Conservation (phyloP, 768 basidiomycete genomes). For the Trametes meyenii region DNA sequence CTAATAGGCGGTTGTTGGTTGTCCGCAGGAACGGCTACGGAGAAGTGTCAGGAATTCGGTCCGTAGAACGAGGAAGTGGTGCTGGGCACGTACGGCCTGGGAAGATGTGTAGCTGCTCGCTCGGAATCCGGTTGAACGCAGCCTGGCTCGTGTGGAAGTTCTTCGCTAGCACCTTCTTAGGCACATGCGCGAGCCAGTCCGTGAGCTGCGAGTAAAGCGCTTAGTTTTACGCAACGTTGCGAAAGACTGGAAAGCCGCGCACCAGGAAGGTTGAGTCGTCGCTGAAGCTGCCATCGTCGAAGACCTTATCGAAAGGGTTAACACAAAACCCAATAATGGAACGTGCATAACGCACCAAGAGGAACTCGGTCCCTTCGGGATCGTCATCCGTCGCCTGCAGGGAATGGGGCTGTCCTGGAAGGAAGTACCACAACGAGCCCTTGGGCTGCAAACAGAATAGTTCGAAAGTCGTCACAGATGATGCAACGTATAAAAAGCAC, state of each 20-base stretch:
- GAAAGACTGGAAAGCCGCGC: conserved; percentile 6
- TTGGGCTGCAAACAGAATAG: conserved; percentile 17
- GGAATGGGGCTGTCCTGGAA: conserved; percentile 41
- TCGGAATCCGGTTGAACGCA: conserved; percentile 34
- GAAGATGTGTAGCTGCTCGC: conserved; percentile 35
- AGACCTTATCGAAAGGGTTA: conserved; percentile 28
- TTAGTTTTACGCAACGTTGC: not conserved
- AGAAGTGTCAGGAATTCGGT: too few relatives aligned
- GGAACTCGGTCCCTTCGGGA: conserved; percentile 31
- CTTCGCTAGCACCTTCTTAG: conserved; percentile 43
- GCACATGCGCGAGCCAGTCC: conserved; percentile 36
- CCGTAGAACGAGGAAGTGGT: not conserved
- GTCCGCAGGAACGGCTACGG: conserved; percentile 31
- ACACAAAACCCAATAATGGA: conserved; percentile 18
- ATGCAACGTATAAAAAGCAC: not conserved
- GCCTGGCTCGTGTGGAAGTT: conserved; percentile 33
- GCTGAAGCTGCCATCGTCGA: conserved; percentile 44
- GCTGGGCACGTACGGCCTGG: conserved; percentile 22
- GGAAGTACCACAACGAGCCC: conserved; percentile 42
- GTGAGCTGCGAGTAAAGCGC: conserved; percentile 26
- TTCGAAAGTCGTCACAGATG: not conserved
- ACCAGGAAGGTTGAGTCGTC: conserved; percentile 40
- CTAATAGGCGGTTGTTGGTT: conserved; percentile 40
- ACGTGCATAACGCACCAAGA: conserved; percentile 21
- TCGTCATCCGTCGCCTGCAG: conserved; percentile 38